phyloP scores from a whole-genome alignment of 495 filamentous ascomycete genomes.

The Aspergillus carlsbadensis region DNA sequence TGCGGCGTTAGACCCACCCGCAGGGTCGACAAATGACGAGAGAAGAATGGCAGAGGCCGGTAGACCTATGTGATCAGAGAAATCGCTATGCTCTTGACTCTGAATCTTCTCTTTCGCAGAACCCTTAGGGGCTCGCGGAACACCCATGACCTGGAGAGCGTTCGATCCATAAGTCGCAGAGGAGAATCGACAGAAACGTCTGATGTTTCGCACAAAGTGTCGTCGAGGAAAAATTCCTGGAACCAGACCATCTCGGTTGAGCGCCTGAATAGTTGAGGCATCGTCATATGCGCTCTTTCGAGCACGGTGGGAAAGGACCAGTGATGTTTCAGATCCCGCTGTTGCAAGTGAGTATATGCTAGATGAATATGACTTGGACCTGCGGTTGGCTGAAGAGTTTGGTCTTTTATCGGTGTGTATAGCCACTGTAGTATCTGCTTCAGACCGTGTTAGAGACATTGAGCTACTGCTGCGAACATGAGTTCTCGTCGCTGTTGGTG shows the following conservation, averaged over 20 bases:
- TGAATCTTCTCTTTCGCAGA: slow-evolving; percentile 40
- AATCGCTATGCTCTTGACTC: slow-evolving; percentile 67
- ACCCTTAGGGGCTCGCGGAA: slow-evolving; percentile 47
- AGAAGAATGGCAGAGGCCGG: slow-evolving; percentile 68
- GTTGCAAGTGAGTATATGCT: slow-evolving; percentile 72
- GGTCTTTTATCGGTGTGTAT: slow-evolving; percentile 33
- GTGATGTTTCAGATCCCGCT: slow-evolving; percentile 62
- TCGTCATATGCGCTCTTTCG: slow-evolving; percentile 56
- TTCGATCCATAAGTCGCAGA: slow-evolving; percentile 74
- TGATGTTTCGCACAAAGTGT: slow-evolving; percentile 69
- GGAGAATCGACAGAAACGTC: slow-evolving; percentile 74
- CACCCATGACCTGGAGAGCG: slow-evolving; percentile 70
- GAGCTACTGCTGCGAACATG: slow-evolving; percentile 50
- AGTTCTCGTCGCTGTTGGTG: slow-evolving; percentile 43
- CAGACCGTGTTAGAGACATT: slow-evolving; percentile 47
- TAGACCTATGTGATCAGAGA: slow-evolving; percentile 68
- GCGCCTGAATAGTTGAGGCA: slow-evolving; percentile 50
- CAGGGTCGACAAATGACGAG: slow-evolving; percentile 73
- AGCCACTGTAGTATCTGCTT: slow-evolving; percentile 40
- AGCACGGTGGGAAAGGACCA: slow-evolving; percentile 56
- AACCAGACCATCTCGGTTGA: slow-evolving; percentile 56
- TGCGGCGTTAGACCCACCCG: slow-evolving; percentile 68
- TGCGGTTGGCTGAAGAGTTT: slow-evolving; percentile 30
- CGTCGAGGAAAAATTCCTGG: slow-evolving; percentile 65
- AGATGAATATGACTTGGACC: slow-evolving; percentile 43